Percentiles rank a stretch among this genome's conserved stretches.
Evolutionary conservation across 768 basidiomycete species (phyloP).

Genomic region (Phlebiopsis gigantea): DNA sequence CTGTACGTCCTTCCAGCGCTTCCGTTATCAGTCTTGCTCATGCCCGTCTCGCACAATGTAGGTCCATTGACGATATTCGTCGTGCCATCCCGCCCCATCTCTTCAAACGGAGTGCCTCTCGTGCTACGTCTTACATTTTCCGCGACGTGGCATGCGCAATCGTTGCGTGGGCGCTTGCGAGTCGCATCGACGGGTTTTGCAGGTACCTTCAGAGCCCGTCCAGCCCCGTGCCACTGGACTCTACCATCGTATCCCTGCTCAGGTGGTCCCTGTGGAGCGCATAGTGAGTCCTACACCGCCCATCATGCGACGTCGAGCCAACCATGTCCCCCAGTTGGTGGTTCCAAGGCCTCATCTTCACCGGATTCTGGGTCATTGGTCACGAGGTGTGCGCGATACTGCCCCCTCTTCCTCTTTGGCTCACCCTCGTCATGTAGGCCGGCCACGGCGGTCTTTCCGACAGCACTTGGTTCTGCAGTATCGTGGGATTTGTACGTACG

Average conservation of each 20-base stretch:
- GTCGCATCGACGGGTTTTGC: neutral
- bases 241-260: neutral
- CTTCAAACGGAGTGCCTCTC: neutral
- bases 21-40: neutral
- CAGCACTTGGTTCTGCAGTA: conserved; percentile 13
- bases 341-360: conserved; percentile 21
- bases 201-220: neutral
- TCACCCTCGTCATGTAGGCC: conserved; percentile 4
- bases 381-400: conserved; percentile 11
- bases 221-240: neutral
- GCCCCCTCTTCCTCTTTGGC: neutral
- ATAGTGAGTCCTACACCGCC: neutral
- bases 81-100: conserved; percentile 4
- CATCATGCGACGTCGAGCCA: too few species aligned
- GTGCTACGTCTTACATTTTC: neutral
- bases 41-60: neutral
- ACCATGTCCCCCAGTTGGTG: conserved; percentile 17
- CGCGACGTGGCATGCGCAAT: neutral
- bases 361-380: conserved; percentile 23
- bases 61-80: conserved; percentile 4
- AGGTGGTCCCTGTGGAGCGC: neutral
- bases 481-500: conserved; percentile 13
- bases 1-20: neutral
- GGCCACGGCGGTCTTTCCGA: conserved; percentile 21
- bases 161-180: neutral